phyloP scores from a whole-genome alignment of 2,329 filamentous ascomycete species.

The Xylariaceae sp. region DNA sequence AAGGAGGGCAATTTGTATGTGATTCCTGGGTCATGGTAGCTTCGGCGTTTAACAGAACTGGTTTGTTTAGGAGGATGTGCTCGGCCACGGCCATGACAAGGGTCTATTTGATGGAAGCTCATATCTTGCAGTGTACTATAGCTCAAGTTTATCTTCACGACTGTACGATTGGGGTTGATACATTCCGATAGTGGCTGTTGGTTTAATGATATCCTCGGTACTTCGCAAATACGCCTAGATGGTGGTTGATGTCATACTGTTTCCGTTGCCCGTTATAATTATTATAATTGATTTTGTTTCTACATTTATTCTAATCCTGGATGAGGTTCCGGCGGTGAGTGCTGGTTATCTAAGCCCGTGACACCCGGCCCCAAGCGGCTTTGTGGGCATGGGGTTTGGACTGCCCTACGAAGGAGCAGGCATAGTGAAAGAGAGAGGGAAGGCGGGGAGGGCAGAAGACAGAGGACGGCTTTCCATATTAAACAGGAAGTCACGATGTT shows the following conservation, averaged over 20 bases:
- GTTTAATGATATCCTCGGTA: not conserved
- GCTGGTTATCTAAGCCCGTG: constrained; percentile 1
- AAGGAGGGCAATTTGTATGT: not conserved
- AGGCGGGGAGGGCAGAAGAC: not conserved
- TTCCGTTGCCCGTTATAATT: not conserved
- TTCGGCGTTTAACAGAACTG: constrained; percentile 13
- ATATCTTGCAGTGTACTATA: constrained; percentile 21
- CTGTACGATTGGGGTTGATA: constrained; percentile 9
- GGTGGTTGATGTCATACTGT: constrained; percentile 1
- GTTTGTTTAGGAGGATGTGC: not conserved
- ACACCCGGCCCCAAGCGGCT: not conserved
- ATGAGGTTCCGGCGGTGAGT: constrained; percentile 9
- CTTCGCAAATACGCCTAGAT: not conserved
- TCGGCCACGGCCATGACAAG: not conserved
- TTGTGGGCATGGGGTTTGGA: not conserved
- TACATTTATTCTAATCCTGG: not conserved
- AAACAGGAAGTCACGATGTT: not conserved
- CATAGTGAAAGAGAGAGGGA: not conserved
- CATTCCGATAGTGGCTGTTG: not conserved
- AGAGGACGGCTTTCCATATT: not conserved
- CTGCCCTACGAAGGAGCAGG: not conserved
- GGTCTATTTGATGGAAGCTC: constrained; percentile 2
- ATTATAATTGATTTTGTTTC: not conserved
- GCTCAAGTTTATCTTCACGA: constrained; percentile 5
- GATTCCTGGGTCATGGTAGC: constrained; percentile 5